Conservation (phyloP, 2,329 filamentous ascomycete genomes). For the Botryotinia convoluta region DNA sequence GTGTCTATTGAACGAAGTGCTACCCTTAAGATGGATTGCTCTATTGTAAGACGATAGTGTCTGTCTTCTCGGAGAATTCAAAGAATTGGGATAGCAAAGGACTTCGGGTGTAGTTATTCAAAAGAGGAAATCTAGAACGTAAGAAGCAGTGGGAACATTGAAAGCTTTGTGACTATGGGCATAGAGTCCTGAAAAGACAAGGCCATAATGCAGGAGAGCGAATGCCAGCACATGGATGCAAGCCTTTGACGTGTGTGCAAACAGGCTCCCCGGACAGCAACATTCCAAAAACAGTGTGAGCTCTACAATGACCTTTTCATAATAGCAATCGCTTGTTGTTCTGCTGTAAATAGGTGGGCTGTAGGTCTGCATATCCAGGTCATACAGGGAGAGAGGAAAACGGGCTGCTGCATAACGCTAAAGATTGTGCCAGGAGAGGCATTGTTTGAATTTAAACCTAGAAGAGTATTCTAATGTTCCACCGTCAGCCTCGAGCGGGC, state of each 20-base stretch:
- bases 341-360: constrained; percentile 18
- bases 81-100: constrained; percentile 36
- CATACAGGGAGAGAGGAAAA: constrained; percentile 16
- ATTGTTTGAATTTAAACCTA: constrained; percentile 21
- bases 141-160: constrained; percentile 11
- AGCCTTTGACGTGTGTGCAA: constrained; percentile 33
- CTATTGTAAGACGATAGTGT: constrained; percentile 33
- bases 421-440: constrained; percentile 19
- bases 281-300: constrained; percentile 25
- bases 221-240: constrained; percentile 37
- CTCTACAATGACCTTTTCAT: constrained; percentile 18
- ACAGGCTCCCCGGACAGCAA: constrained; percentile 35
- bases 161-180: constrained; percentile 22
- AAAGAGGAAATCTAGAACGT: constrained; percentile 20
- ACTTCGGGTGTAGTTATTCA: constrained; percentile 36
- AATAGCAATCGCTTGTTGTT: constrained; percentile 32
- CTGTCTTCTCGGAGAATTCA: constrained; percentile 35
- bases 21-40: constrained; percentile 32
- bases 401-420: constrained; percentile 28
- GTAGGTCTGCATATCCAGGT: constrained; percentile 22
- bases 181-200: constrained; percentile 25
- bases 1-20: constrained; percentile 31
- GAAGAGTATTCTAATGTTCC: constrained; percentile 24
- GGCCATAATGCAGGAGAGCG: constrained; percentile 34
- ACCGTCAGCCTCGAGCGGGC: constrained; percentile 34